Conservation (phyloP, 2,329 filamentous ascomycete genomes). For the Phoma sp. region DNA sequence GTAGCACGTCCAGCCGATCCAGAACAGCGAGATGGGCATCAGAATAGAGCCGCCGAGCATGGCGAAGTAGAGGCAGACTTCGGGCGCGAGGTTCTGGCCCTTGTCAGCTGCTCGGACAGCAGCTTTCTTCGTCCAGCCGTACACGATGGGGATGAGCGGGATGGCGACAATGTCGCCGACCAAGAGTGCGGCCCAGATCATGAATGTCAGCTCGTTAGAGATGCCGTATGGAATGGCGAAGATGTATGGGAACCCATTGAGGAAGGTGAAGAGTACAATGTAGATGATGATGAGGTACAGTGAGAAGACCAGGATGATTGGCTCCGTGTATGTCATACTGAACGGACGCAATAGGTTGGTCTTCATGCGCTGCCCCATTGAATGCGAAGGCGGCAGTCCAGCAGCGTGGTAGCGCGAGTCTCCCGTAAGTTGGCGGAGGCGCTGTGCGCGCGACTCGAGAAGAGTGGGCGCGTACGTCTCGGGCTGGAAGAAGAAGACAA, state of each 20-base stretch:
- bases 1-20: slow-evolving; percentile 22
- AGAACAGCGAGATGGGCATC: slow-evolving; percentile 77
- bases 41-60: slow-evolving; percentile 71
- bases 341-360: neutral
- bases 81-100: slow-evolving; percentile 58
- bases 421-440: slow-evolving; percentile 35
- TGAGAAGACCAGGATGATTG: neutral
- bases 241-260: slow-evolving; percentile 15
- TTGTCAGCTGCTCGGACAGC: too few species aligned
- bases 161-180: slow-evolving; percentile 3
- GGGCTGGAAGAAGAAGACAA: slow-evolving; percentile 50
- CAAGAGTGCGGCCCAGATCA: slow-evolving; percentile 15
- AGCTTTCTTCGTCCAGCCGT: too few species aligned
- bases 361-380: neutral
- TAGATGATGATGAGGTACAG: slow-evolving; percentile 13
- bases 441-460: slow-evolving; percentile 41
- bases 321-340: slow-evolving; percentile 2
- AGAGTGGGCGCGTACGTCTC: slow-evolving; percentile 58
- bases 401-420: slow-evolving; percentile 52
- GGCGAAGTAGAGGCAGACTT: slow-evolving; percentile 77
- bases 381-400: neutral
- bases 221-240: slow-evolving; percentile 12
- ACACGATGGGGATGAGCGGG: slow-evolving; percentile 1
- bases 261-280: slow-evolving; percentile 14
- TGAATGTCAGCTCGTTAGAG: neutral